Conservation (phyloP, 2,329 filamentous ascomycete genomes). For the Sphaerulina populicola region DNA sequence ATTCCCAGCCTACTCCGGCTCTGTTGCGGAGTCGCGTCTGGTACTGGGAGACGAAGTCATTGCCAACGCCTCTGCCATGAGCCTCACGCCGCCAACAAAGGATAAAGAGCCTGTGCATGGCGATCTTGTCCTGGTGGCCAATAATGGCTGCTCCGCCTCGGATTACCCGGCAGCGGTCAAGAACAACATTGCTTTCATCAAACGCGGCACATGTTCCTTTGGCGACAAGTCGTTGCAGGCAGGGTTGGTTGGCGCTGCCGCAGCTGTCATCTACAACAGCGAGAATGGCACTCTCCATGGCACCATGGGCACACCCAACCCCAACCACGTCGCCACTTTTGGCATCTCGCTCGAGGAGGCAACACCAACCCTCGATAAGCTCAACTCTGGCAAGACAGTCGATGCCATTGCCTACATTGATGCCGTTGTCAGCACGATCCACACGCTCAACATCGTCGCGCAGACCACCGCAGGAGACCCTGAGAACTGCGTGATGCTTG, state of each 20-base stretch:
- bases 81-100: constrained; percentile 21
- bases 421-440: constrained; percentile 16
- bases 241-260: constrained; percentile 59
- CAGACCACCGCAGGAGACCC: constrained; percentile 38
- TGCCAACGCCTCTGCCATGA: constrained; percentile 54
- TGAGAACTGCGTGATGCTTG: constrained; percentile 41
- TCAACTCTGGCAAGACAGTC: constrained; percentile 14
- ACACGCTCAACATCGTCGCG: constrained; percentile 18
- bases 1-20: constrained; percentile 26
- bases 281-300: constrained; percentile 48
- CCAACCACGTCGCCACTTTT: constrained; percentile 58
- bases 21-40: constrained; percentile 24
- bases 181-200: constrained; percentile 62
- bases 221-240: constrained; percentile 62
- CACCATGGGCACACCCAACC: constrained; percentile 56
- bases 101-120: constrained; percentile 24
- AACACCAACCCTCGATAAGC: constrained; percentile 13
- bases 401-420: constrained; percentile 23
- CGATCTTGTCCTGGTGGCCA: constrained; percentile 46
- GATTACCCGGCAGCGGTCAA: constrained; percentile 55
- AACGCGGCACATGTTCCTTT: constrained; percentile 63
- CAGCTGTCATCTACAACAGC: constrained; percentile 71
- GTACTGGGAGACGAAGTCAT: constrained; percentile 52
- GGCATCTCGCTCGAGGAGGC: constrained; percentile 45
- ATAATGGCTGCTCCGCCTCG: constrained; percentile 54